Conservation (phyloP, 176 grass and related monocot genomes). For the Poa pratensis region DNA sequence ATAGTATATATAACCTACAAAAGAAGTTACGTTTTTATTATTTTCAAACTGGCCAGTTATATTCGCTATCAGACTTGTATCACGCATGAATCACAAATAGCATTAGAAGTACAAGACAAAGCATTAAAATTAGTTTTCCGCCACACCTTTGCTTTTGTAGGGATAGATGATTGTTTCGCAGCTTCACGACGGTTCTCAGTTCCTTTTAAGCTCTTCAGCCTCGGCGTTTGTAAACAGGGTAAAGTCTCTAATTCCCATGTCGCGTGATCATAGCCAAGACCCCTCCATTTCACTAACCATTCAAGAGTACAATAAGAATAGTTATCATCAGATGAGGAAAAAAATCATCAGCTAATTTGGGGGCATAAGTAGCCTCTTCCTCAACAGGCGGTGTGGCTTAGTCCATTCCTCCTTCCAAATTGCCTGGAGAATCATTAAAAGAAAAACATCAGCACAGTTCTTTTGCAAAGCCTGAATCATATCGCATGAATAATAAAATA, state of each 20-base stretch:
- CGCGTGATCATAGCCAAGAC: slow-evolving; percentile 75
- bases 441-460: slow-evolving; percentile 41
- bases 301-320: slow-evolving; percentile 62
- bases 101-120: slow-evolving; percentile 5
- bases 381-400: slow-evolving; percentile 71
- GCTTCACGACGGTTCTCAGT: slow-evolving; percentile 48
- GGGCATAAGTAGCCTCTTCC: slow-evolving; percentile 63
- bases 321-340: slow-evolving; percentile 37
- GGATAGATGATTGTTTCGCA: slow-evolving; percentile 42
- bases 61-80: slow-evolving; percentile 6
- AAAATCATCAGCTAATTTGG: slow-evolving; percentile 59
- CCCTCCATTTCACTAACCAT: slow-evolving; percentile 93
- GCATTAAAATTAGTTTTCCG: neutral
- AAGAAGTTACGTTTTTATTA: neutral
- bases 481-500: slow-evolving; percentile 24
- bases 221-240: slow-evolving; percentile 63
- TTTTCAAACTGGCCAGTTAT: slow-evolving; percentile 14
- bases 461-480: slow-evolving; percentile 38
- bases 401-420: slow-evolving; percentile 90
- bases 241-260: slow-evolving; percentile 85
- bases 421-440: slow-evolving; percentile 48
- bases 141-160: slow-evolving; percentile 50
- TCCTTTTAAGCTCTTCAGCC: slow-evolving; percentile 55
- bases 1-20: neutral
- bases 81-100: neutral